Conservation (phyloP, 352 stramenopile genomes). For the Elongisporangium senticosum region DNA sequence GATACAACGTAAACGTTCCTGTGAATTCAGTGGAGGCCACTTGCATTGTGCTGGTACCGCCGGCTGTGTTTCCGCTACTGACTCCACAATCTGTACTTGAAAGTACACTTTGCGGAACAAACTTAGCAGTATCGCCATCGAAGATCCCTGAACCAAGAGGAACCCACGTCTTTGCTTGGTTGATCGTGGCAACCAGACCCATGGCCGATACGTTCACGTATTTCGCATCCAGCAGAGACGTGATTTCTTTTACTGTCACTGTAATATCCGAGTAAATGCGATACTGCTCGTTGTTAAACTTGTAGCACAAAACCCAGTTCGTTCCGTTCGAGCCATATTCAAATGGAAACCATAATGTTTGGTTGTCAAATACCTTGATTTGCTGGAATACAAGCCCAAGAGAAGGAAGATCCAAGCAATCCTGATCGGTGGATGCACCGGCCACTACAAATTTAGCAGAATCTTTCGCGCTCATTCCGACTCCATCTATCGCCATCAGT, state of each 20-base stretch:
- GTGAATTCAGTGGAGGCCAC: conserved; percentile 23
- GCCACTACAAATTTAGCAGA: conserved; percentile 45
- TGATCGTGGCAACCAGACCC: conserved; percentile 38
- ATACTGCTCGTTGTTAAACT: conserved; percentile 51
- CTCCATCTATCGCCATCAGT: conserved; percentile 39
- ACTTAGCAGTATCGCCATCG: conserved; percentile 41
- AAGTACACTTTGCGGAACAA: conserved; percentile 40
- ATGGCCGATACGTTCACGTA: conserved; percentile 19
- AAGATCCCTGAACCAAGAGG: conserved; percentile 40
- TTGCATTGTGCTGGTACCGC: conserved; percentile 30
- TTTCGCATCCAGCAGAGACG: conserved; percentile 30
- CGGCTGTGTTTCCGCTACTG: conserved; percentile 25
- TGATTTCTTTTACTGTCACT: conserved; percentile 50
- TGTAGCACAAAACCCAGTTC: conserved; percentile 57
- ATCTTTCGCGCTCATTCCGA: conserved; percentile 47
- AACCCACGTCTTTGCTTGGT: conserved; percentile 40
- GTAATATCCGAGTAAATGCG: conserved; percentile 32
- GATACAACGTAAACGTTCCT: conserved; percentile 31
- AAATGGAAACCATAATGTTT: conserved; percentile 48
- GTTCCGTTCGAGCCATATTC: conserved; percentile 38
- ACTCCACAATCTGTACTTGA: conserved; percentile 43
- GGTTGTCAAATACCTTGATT: conserved; percentile 32
- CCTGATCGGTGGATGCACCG: conserved; percentile 11
- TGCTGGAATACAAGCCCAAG: conserved; percentile 27
- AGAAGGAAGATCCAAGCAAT: conserved; percentile 29